These are phyloP conservation scores for Tolypocladium paradoxum DNA, from an alignment of 2,329 filamentous ascomycete genomes.

Conservation along the genomic window DNA sequence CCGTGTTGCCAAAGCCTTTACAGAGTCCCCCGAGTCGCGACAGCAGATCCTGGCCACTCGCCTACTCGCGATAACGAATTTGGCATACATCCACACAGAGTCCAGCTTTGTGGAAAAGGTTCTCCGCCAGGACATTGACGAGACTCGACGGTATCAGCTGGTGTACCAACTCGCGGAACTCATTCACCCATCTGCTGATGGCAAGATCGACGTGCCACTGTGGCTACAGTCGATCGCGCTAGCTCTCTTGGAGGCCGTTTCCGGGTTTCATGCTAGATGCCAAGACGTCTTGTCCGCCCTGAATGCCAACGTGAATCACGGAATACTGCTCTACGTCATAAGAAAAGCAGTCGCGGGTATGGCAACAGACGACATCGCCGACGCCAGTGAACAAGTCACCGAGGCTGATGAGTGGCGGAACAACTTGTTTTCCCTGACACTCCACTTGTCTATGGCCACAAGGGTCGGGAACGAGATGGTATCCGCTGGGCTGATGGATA, in stretches of 20 bases:
- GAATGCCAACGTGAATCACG: conserved; percentile 92
- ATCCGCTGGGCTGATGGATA: conserved; percentile 77
- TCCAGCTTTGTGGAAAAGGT: conserved; percentile 75
- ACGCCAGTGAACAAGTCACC: conserved; percentile 49
- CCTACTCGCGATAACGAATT: conserved; percentile 76
- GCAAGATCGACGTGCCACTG: conserved; percentile 55
- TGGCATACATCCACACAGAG: conserved; percentile 83
- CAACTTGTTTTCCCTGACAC: conserved; percentile 76
- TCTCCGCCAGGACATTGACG: conserved; percentile 77
- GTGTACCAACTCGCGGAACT: conserved; percentile 88
- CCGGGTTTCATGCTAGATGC: conserved; percentile 64
- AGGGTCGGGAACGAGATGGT: conserved; percentile 77
- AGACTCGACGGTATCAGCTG: conserved; percentile 79
- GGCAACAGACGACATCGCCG: conserved; percentile 40
- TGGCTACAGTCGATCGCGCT: conserved; percentile 76
- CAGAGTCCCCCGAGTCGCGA: conserved; percentile 52
- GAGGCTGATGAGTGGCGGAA: conserved; percentile 82
- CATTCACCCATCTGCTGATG: conserved; percentile 70
- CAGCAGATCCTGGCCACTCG: conserved; percentile 72
- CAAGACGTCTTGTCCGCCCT: conserved; percentile 82
- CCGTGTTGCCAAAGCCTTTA: conserved; percentile 71
- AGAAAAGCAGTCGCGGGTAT: conserved; percentile 83
- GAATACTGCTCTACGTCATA: conserved; percentile 84
- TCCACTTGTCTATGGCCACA: conserved; percentile 64
- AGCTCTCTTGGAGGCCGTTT: conserved; percentile 72